Conservation (phyloP, 129 eudicot species). For the Scalesia atractyloides region DNA sequence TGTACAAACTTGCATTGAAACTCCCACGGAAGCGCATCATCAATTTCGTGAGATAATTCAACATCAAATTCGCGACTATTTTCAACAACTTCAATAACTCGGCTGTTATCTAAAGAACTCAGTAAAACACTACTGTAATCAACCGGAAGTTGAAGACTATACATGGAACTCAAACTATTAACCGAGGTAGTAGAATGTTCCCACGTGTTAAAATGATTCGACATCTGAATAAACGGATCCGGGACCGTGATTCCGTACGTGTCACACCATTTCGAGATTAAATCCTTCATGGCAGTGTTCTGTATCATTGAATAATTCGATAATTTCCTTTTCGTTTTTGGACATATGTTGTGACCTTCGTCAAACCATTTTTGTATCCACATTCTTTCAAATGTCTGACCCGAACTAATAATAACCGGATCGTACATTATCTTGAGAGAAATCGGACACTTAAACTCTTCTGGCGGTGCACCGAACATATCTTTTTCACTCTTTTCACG, state of each 20-base stretch:
- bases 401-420: slow-evolving; percentile 86
- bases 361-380: slow-evolving; percentile 89
- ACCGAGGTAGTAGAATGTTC: slow-evolving; percentile 68
- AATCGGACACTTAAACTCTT: slow-evolving; percentile 77
- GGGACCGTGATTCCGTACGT: slow-evolving; percentile 34
- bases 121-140: slow-evolving; percentile 67
- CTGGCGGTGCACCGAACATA: slow-evolving; percentile 42
- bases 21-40: slow-evolving; percentile 69
- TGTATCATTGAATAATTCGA: slow-evolving; percentile 46
- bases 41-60: slow-evolving; percentile 42
- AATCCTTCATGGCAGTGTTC: slow-evolving; percentile 54
- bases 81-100: not conserved
- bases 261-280: slow-evolving; percentile 64
- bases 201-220: slow-evolving; percentile 31
- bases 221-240: slow-evolving; percentile 42
- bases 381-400: slow-evolving; percentile 76
- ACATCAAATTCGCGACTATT: slow-evolving; percentile 30
- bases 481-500: slow-evolving; percentile 28
- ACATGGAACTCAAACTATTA: slow-evolving; percentile 69
- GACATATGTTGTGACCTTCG: slow-evolving; percentile 79
- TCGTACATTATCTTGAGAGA: slow-evolving; percentile 70
- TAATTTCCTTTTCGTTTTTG: slow-evolving; percentile 56
- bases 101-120: slow-evolving; percentile 53
- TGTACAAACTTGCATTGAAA: slow-evolving; percentile 57
- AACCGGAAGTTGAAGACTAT: slow-evolving; percentile 55